Evolutionary conservation across 2,329 filamentous ascomycete species (phyloP), one percentile per base, ranked within the genome.

Genomic region (Hypoxylon sp.): DNA sequence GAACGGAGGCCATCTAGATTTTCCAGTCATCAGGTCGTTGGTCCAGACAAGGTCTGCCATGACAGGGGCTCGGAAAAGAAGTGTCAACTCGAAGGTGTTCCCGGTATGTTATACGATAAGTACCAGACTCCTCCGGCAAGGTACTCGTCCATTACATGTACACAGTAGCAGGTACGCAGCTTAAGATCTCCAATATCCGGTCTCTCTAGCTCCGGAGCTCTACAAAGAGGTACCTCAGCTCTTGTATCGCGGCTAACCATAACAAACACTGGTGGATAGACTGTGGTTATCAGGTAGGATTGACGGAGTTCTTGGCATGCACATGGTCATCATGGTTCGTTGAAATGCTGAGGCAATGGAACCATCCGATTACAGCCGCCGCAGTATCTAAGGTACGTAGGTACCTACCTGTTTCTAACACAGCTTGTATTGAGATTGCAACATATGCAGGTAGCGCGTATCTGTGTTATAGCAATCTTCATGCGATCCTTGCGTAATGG

Each of bases 301-400:
- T 39, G 57, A 48, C 22, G 22, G 47, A 42, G 39, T 31, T 62
- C 64, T 67, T 62, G 58, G 58, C 64, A 58, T 47, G 35, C 33
- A 35, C 55, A 58, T 47, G 47, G 50, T 48, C 29, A 9, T 54
- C 39, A 31, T 17, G 17, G 26, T 14, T 46, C 24, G 17, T 22
- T 11, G 31, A 29, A 29, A 48, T 17, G 51, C 47, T 39, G 33
- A 22, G 10, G 19, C 11, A 13, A 44, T 33, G 5, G 44, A 63
- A 42, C 5, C 17, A 56, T 50, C 35, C 46, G 42, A 63, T 24
- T 17, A 37, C 8, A 19, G 44, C 29, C 35, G 24, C 22, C 13
- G 42, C 3, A 11, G 13, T 24, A 35, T 17, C 13, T 47, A 24
- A n/a, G n/a, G n/a, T n/a, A n/a, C n/a, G n/a, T n/a, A n/a, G 11